Percentiles rank a stretch among this genome's conserved stretches.
Evolutionary conservation across 768 basidiomycete species (phyloP).

Genomic region (Megacollybia marginata): DNA sequence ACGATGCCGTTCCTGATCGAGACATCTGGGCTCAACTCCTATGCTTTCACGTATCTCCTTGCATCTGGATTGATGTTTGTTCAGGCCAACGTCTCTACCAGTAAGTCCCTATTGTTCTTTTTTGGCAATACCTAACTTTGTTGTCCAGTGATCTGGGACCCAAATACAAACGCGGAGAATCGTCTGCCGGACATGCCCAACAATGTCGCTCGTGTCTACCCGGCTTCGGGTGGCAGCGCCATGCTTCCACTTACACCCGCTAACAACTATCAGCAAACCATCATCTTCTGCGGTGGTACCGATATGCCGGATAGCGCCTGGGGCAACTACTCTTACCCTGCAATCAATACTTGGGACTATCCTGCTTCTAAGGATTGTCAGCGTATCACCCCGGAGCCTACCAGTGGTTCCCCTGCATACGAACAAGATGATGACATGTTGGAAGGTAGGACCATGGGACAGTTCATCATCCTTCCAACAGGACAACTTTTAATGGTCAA

Average conservation of each 20-base stretch:
- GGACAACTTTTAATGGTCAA: conserved; percentile 77
- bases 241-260: conserved; percentile 89
- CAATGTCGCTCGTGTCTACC: conserved; percentile 75
- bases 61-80: conserved; percentile 73
- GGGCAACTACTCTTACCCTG: conserved; percentile 72
- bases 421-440: conserved; percentile 70
- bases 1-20: conserved; percentile 60
- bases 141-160: conserved; percentile 41
- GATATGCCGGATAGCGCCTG: conserved; percentile 66
- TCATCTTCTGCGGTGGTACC: conserved; percentile 89
- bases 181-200: conserved; percentile 68
- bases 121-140: conserved; percentile 2
- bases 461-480: conserved; percentile 79
- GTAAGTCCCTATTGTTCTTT: conserved; percentile 30
- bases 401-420: conserved; percentile 58
- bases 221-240: conserved; percentile 80
- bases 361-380: conserved; percentile 72
- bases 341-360: conserved; percentile 64
- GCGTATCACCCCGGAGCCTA: conserved; percentile 80
- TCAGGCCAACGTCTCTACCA: conserved; percentile 75
- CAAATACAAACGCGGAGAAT: conserved; percentile 47
- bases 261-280: conserved; percentile 80
- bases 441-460: conserved; percentile 81
- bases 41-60: conserved; percentile 69
- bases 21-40: conserved; percentile 74